Conservation (phyloP, 345 rosid species). For the Linum lewisii region DNA sequence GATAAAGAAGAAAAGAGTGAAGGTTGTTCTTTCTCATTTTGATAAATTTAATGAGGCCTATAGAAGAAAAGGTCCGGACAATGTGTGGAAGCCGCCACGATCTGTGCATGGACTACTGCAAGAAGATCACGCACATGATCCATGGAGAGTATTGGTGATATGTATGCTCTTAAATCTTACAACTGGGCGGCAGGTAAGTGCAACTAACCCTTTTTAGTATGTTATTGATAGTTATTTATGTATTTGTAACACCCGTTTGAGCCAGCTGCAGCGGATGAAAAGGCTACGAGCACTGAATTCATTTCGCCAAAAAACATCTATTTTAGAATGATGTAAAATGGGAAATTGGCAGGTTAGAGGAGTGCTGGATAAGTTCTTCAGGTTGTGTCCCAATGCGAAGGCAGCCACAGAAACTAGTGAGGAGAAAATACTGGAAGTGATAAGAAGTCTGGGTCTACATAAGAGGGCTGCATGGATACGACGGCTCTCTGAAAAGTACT, state of each 20-base stretch:
- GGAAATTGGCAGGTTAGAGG: slow-evolving; percentile 32
- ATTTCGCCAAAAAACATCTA: no score
- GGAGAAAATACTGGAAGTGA: slow-evolving; percentile 36
- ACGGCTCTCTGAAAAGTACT: slow-evolving; percentile 53
- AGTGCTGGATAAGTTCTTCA: slow-evolving; percentile 39
- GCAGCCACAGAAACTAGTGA: slow-evolving; percentile 35
- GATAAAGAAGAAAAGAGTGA: background rate
- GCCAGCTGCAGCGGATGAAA: no score
- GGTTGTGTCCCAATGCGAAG: slow-evolving; percentile 57
- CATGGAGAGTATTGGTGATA: slow-evolving; percentile 61
- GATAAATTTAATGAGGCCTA: slow-evolving; percentile 55
- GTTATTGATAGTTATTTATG: background rate
- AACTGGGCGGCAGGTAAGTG: slow-evolving; percentile 41
- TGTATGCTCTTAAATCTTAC: slow-evolving; percentile 73
- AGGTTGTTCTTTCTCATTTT: slow-evolving; percentile 16
- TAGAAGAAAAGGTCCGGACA: slow-evolving; percentile 28
- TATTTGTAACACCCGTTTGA: no score
- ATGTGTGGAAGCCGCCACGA: slow-evolving; percentile 50
- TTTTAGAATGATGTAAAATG: no score
- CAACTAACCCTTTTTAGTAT: background rate
- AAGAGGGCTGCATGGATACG: slow-evolving; percentile 52
- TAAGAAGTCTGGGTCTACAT: slow-evolving; percentile 43
- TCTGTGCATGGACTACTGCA: slow-evolving; percentile 43
- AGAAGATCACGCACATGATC: slow-evolving; percentile 51
- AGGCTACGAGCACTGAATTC: no score